Evolutionary conservation across 257 asterid species (phyloP).

Genomic region (Buddleja alternifolia): DNA sequence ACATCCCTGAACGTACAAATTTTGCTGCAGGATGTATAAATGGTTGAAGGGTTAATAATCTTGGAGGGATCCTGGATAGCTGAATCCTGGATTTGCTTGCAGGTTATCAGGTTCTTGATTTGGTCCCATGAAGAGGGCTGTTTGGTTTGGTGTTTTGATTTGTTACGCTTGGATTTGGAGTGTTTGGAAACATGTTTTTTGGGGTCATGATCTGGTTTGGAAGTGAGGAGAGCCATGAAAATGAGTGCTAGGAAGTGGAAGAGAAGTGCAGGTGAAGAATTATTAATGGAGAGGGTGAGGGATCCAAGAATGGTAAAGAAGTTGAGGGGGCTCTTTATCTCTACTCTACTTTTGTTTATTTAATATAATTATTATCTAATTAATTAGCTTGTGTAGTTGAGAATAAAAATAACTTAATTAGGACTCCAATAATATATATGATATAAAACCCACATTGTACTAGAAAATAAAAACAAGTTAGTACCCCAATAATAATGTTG

Average conservation of each 20-base stretch:
- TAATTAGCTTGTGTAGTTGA: not conserved
- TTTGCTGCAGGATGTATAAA: constrained; percentile 46
- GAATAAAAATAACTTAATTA: not conserved
- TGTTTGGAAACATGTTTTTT: not conserved
- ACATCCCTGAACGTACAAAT: constrained; percentile 65
- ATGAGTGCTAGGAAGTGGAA: constrained; percentile 37
- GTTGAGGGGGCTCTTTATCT: not conserved
- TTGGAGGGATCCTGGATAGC: constrained; percentile 61
- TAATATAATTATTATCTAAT: not conserved
- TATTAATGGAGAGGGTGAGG: constrained; percentile 47
- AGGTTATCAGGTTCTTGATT: constrained; percentile 61
- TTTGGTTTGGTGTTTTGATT: constrained; percentile 36
- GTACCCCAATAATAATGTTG: no score
- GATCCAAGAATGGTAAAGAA: constrained; percentile 47
- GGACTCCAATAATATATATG: not conserved
- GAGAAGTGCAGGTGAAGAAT: constrained; percentile 22
- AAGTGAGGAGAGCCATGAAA: constrained; percentile 61
- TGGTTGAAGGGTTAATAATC: not conserved
- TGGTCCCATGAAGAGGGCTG: constrained; percentile 73
- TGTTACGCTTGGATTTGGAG: constrained; percentile 35
- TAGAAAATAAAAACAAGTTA: no score
- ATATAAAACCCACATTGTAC: no score
- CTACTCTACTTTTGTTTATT: not conserved
- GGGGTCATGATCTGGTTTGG: constrained; percentile 32
- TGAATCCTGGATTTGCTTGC: constrained; percentile 55